A percentile compares a stretch with the other conserved stretches of the same genome.
These are phyloP conservation scores for Phytophthora pinifolia DNA, from an alignment of 352 stramenopile genomes.

Conservation along the genomic window DNA sequence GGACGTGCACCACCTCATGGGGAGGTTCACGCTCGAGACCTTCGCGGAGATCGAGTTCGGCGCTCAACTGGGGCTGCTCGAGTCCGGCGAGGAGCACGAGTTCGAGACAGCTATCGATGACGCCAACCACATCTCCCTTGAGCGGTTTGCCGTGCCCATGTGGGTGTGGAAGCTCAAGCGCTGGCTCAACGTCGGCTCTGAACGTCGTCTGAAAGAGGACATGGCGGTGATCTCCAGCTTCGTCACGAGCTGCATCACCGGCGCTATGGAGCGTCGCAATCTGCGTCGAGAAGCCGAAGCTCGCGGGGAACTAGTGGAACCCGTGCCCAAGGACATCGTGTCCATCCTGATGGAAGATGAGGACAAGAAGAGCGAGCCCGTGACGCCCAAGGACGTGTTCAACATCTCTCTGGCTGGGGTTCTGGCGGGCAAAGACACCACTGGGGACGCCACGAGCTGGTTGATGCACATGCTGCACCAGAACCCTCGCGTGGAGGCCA, in stretches of 20 bases:
- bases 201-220: conserved; percentile 21
- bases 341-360: conserved; percentile 37
- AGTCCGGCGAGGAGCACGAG: conserved; percentile 27
- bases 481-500: conserved; percentile 47
- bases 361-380: conserved; percentile 18
- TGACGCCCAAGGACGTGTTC: conserved; percentile 41
- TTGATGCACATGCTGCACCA: conserved; percentile 56
- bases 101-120: conserved; percentile 42
- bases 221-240: conserved; percentile 35
- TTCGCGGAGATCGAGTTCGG: conserved; percentile 55
- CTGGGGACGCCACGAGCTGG: conserved; percentile 47
- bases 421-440: conserved; percentile 70
- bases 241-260: conserved; percentile 28
- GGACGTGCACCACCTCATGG: conserved; percentile 37
- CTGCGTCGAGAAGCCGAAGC: conserved; percentile 14
- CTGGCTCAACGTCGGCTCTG: conserved; percentile 39
- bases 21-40: conserved; percentile 40
- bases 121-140: conserved; percentile 32
- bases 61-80: conserved; percentile 34
- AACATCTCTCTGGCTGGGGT: conserved; percentile 70
- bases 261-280: conserved; percentile 23
- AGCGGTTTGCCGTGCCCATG: conserved; percentile 31
- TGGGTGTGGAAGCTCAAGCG: conserved; percentile 52
- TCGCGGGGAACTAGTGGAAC: conserved; percentile 15
- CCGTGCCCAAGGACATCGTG: conserved; percentile 37